Base-by-base conservation (phyloP, 441 rosid species). In the Populus hybrid region DNA sequence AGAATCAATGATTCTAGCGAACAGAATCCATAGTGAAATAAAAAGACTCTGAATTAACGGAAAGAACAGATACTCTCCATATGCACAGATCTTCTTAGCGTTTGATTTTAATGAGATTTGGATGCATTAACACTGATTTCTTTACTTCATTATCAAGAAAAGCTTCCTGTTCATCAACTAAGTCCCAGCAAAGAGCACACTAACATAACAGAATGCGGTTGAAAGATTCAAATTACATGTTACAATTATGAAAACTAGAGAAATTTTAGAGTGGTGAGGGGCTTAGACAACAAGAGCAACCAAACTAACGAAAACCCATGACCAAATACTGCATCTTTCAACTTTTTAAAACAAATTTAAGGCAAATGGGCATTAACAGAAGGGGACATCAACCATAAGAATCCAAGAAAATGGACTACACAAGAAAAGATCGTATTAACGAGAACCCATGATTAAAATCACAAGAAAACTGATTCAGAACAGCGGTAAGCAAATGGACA, bases 291-390 rank as follows among this genome's bases (percentile, higher is more conserved):
- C 75, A 77, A 69, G 34, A 75, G 75, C 75, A 9, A 34, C 67
- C 46, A 81, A 84, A 73, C 79, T 85, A 90, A 75, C 91, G 94
- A 85, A 71, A 81, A 77, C 85, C 89, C 90, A 87, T 86, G 35
- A 77, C 65, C 36, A 72, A 24, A 82, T 11, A 75, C 79, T 68
- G 67, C 82, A 84, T 81, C 77, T 69, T 76, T 34, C 35, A 78
- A 71, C 50, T 20, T 59, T 74, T 85, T 65, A 81, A 73, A 74
- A 73, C 82, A 75, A 67, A 75, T 78, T 77, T 75, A 73, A 84
- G 78, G 77, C 82, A 87, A 88, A 83, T 83, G 83, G 82, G 86
- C 85, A 80, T 80, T 38, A 64, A 73, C 63, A 79, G 70, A 77
- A 72, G 35, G 24, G 57, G 73, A 50, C 30, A 72, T 74, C 69